These are phyloP conservation scores for Phytophthora fragariae DNA, from an alignment of 352 stramenopile species.

Conservation along the genomic window DNA sequence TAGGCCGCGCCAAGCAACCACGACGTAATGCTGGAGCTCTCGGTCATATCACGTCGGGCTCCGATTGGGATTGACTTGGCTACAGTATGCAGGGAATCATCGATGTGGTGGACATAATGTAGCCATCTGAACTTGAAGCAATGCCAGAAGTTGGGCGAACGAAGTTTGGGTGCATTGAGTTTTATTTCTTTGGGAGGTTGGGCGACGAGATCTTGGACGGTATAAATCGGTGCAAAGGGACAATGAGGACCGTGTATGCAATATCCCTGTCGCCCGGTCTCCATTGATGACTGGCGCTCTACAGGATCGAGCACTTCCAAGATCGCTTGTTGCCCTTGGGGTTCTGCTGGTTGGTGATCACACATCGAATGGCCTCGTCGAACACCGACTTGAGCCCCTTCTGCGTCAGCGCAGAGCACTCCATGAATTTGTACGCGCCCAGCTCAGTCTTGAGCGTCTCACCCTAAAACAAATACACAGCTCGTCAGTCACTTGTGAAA, in stretches of 20 bases:
- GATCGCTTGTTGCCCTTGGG: constrained; percentile 57
- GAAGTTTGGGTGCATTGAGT: constrained; percentile 4
- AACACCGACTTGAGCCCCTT: constrained; percentile 95
- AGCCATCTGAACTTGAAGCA: constrained; percentile 4
- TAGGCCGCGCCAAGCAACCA: constrained; percentile 77
- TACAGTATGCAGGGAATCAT: background rate
- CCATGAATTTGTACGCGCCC: constrained; percentile 92
- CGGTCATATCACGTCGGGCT: constrained; percentile 49
- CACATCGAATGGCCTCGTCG: constrained; percentile 93
- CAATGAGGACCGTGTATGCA: constrained; percentile 22
- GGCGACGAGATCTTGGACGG: constrained; percentile 2
- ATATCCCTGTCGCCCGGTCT: constrained; percentile 7
- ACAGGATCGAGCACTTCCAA: constrained; percentile 80
- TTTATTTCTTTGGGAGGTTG: background rate
- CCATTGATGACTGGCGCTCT: constrained; percentile 19
- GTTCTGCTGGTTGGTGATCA: constrained; percentile 83
- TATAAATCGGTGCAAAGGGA: constrained; percentile 25
- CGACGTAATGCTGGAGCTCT: constrained; percentile 51
- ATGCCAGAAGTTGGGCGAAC: background rate
- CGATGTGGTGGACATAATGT: background rate
- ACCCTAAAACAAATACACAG: constrained; percentile 47
- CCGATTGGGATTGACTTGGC: background rate
- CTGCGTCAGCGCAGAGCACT: constrained; percentile 94
- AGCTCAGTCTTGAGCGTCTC: constrained; percentile 91
- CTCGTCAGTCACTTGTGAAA: constrained; percentile 5